phyloP scores from a whole-genome alignment of 208 protist species.

The Trypanosoma scelopori region DNA sequence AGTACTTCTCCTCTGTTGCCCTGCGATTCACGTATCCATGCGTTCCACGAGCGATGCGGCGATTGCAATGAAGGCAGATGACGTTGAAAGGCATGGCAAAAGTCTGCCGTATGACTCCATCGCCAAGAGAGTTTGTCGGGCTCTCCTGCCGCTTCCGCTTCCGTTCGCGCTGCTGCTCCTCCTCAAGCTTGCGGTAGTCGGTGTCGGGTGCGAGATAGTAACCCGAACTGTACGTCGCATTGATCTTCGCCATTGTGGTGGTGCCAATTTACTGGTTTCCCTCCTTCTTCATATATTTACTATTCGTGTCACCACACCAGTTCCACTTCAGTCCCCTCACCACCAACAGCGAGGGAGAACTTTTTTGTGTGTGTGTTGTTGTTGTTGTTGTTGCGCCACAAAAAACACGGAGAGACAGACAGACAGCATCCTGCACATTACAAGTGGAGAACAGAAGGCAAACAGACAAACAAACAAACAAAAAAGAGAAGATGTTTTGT shows the following conservation, averaged over 20 bases:
- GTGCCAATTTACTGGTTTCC: background rate
- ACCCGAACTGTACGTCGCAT: slow-evolving; percentile 83
- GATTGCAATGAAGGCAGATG: slow-evolving; percentile 66
- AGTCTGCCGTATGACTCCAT: slow-evolving; percentile 60
- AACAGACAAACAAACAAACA: background rate
- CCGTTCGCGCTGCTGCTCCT: slow-evolving; percentile 49
- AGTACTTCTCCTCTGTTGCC: slow-evolving; percentile 57
- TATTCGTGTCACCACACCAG: background rate
- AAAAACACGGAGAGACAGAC: background rate
- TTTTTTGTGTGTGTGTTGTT: too few species aligned
- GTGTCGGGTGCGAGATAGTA: slow-evolving; percentile 83
- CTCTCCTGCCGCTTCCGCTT: slow-evolving; percentile 38
- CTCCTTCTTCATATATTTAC: background rate
- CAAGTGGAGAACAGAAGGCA: background rate
- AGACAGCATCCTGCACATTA: too few species aligned
- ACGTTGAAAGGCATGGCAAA: slow-evolving; percentile 86
- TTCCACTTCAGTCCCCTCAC: background rate
- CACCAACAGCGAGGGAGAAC: too few species aligned
- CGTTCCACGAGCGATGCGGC: slow-evolving; percentile 69
- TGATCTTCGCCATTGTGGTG: slow-evolving; percentile 79
- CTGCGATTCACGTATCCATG: slow-evolving; percentile 84
- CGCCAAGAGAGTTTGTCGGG: background rate
- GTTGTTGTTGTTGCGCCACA: too few species aligned
- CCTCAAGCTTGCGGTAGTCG: slow-evolving; percentile 82
- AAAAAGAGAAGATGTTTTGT: too few species aligned